Base-by-base conservation (phyloP, 306 rosid species). In the Spatholobus suberectus region DNA sequence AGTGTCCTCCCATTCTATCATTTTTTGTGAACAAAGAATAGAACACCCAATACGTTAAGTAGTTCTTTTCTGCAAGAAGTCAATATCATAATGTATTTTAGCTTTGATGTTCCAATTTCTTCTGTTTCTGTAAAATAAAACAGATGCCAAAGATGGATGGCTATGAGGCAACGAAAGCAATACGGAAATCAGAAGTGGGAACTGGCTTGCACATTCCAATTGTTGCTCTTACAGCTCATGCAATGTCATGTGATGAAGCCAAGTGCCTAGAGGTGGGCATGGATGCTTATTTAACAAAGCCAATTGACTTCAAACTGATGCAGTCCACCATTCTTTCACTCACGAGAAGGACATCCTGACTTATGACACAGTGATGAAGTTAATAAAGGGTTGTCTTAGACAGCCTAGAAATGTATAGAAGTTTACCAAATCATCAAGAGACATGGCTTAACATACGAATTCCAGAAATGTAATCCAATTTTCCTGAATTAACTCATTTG, bases 81-180 rank as follows among this genome's bases (percentile, higher is more conserved):
- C 23, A 55, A 47, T 70, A 12, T 32, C 29, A 74, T 61, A 21
- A 26, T 44, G 47, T 61, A 76, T 20, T 46, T 41, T 23, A 52
- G 73, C 21, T 35, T 51, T 17, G 52, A 37, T 21, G 23, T 77
- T 77, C 21, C 78, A 17, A 78, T 59, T 54, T 17, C 34, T 75
- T 78, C 5, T 35, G 40, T 59, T 29, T 62, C 38, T 81, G 66
- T 54, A 66, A 47, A 63, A 70, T 57, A 51, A 84, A 79, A 68
- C 92, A 96, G 99, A 96, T 96, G 99, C 99, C 99, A 55, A 96
- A 87, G 87, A 94, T 96, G 99, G 99, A 96, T 77, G 99, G 99
- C 3, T 96, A 96, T 32, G 99, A 94, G 81, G 97, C 99, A 82
- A 96, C 98, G 80, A 92, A 92, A 86, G 91, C 92, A 57, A 96